These are phyloP conservation scores for Stemphylium lycopersici DNA, from an alignment of 2,329 filamentous ascomycete genomes.

Conservation along the genomic window DNA sequence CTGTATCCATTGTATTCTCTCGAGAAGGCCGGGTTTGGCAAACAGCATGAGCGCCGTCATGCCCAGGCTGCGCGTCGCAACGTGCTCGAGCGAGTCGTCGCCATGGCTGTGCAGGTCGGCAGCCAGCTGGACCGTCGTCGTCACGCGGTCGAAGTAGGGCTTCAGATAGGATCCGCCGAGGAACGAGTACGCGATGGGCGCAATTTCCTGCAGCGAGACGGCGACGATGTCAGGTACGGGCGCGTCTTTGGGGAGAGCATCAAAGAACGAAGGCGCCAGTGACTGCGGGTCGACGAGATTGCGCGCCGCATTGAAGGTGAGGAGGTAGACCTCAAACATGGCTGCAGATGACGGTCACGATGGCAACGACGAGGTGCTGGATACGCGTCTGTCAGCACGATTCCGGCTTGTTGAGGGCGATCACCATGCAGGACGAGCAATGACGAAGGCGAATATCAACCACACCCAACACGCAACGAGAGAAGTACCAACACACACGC, in stretches of 20 bases:
- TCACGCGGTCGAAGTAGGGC: constrained; percentile 76
- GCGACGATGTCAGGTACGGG: constrained; percentile 71
- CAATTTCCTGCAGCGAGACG: constrained; percentile 82
- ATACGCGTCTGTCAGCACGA: constrained; percentile 28
- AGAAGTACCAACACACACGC: neutral
- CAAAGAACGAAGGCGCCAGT: constrained; percentile 71
- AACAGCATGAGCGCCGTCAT: constrained; percentile 92
- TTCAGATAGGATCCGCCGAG: constrained; percentile 80
- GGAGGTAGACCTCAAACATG: constrained; percentile 71
- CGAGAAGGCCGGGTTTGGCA: constrained; percentile 65
- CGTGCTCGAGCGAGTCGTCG: constrained; percentile 67
- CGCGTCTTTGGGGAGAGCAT: constrained; percentile 44
- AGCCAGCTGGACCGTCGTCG: constrained; percentile 73
- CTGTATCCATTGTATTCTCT: constrained; percentile 69
- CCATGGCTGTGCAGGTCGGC: constrained; percentile 55
- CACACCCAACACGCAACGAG: neutral
- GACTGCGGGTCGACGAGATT: constrained; percentile 69
- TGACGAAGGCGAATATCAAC: neutral
- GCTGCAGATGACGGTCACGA: constrained; percentile 5
- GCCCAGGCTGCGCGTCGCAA: constrained; percentile 77
- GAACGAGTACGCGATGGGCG: constrained; percentile 82
- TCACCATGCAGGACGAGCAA: constrained; percentile 6
- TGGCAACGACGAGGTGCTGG: constrained; percentile 12
- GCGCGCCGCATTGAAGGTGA: constrained; percentile 91
- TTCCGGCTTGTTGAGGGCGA: constrained; percentile 16